Evolutionary conservation across 2,329 filamentous ascomycete species (phyloP), one percentile per base, ranked within the genome.

Genomic region (Lachnellula arida): DNA sequence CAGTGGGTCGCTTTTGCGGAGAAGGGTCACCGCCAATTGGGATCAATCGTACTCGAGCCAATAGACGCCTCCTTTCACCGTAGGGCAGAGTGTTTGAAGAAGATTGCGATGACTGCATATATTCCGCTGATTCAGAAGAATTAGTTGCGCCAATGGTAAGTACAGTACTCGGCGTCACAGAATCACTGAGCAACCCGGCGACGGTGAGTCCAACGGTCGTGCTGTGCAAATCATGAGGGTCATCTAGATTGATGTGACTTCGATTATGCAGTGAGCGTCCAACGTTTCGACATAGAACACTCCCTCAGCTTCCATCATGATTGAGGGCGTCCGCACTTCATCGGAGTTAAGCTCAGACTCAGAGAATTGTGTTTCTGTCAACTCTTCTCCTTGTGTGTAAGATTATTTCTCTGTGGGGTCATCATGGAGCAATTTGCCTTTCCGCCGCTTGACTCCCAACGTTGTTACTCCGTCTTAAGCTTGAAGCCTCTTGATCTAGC

Each of bases 261-360:
- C 40, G 32, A 19, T 40, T 46, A 57, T 59, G 60, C 54, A 57
- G 58, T 57, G 44, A 57, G 54, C 9, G 52, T 49, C 51, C 34
- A 51, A 58, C 60, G 54, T 64, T 60, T 55, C 55, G 51, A 55
- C 40, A 23, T 40, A 49, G 46, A 54, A 57, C n/a, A n/a, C 35
- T 17, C 37, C 15, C 47, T 54, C 51, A 58, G 55, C 53, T 60
- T 56, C 53, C 50, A 32, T 22, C n/a, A 47, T 28, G 44, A 32
- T 22, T 11, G 9, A 55, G 47, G 46, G 51, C 51, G 51, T 49
- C 44, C 37, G 51, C 44, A 54, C 5, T 11, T 32, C 50, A 23
- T 48, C 34, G 51, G 34, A 48, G 51, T 44, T 43, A 22, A 28
- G 23, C n/a, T 28, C n/a, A 44, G 39, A 42, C 17, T 42, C 39